phyloP scores from a whole-genome alignment of 139 green algal species.

The Auxenochlorella pyrenoidosa region DNA sequence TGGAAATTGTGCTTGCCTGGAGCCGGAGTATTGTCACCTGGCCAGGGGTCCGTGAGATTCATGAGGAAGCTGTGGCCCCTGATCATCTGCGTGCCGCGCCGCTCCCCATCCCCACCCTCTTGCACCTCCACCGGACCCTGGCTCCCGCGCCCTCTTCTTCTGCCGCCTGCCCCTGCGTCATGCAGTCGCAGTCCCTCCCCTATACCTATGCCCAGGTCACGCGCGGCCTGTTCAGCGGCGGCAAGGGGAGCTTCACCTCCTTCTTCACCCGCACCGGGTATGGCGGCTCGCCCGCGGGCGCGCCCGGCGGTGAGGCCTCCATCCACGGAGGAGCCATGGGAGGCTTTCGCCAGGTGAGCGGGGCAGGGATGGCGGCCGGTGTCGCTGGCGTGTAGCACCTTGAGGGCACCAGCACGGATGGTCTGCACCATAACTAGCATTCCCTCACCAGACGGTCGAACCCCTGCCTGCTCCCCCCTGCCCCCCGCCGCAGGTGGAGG shows the following conservation, averaged over 20 bases:
- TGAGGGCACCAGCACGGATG: too few species aligned
- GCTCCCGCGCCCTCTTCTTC: background rate
- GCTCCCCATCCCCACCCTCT: too few species aligned
- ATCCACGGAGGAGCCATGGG: constrained; percentile 87
- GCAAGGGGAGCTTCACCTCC: constrained; percentile 56
- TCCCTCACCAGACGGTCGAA: too few species aligned
- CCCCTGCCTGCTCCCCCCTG: background rate
- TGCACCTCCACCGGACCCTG: too few species aligned
- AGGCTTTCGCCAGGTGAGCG: constrained; percentile 61
- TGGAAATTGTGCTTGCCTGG: background rate
- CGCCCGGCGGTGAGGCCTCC: constrained; percentile 68
- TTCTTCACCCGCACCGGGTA: constrained; percentile 62
- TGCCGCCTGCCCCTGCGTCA: background rate
- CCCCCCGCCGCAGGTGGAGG: constrained; percentile 82
- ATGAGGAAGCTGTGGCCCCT: too few species aligned
- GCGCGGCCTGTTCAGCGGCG: constrained; percentile 58
- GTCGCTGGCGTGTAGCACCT: too few species aligned
- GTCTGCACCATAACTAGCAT: too few species aligned
- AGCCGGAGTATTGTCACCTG: background rate
- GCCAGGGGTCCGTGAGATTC: background rate
- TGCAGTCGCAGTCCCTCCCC: background rate
- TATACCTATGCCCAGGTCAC: constrained; percentile 14
- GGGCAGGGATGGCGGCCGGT: too few species aligned
- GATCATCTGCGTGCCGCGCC: too few species aligned
- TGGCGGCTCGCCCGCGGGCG: constrained; percentile 56